These are phyloP conservation scores for Nakazawaea sp. DNA, from an alignment of 805 yeast species.

Conservation along the genomic window DNA sequence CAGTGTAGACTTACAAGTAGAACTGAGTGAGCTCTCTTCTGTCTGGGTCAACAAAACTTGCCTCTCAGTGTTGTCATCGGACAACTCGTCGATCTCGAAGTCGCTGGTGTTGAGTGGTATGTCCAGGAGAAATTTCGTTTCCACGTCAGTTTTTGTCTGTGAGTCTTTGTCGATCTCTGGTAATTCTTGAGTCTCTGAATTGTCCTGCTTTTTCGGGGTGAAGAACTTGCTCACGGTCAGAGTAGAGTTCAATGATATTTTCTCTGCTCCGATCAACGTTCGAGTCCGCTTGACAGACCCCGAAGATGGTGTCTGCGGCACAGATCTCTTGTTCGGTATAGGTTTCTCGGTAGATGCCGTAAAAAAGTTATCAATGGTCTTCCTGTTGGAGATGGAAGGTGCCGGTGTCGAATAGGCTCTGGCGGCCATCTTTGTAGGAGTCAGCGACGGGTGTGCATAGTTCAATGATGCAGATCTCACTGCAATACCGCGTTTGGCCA, in stretches of 20 bases:
- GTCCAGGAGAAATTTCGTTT: not conserved
- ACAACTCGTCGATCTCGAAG: slow-evolving; percentile 14
- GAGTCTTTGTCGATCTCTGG: slow-evolving; percentile 5
- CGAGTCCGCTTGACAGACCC: not conserved
- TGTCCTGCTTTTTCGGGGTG: slow-evolving; percentile 2
- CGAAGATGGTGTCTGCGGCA: not conserved
- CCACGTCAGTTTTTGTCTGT: not conserved
- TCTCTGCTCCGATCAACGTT: not conserved
- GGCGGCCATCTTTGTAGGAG: slow-evolving; percentile 5
- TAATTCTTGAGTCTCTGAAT: slow-evolving; percentile 11
- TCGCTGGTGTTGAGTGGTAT: slow-evolving; percentile 19
- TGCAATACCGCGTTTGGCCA: not conserved
- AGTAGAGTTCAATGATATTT: not conserved
- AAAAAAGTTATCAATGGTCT: slow-evolving; percentile 2
- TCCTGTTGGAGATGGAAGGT: not conserved
- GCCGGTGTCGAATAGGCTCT: slow-evolving; percentile 10
- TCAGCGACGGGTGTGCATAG: slow-evolving; percentile 11
- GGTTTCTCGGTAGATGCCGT: too few species aligned
- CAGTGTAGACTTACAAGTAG: too few species aligned
- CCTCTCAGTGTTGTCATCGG: slow-evolving; percentile 1
- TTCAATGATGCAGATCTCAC: slow-evolving; percentile 3
- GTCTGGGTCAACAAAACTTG: not conserved
- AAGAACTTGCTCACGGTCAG: slow-evolving; percentile 15
- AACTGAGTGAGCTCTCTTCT: not conserved
- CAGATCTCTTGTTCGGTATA: not conserved